Evolutionary conservation across 345 rosid species (phyloP).

Genomic region (Noccaea caerulescens): DNA sequence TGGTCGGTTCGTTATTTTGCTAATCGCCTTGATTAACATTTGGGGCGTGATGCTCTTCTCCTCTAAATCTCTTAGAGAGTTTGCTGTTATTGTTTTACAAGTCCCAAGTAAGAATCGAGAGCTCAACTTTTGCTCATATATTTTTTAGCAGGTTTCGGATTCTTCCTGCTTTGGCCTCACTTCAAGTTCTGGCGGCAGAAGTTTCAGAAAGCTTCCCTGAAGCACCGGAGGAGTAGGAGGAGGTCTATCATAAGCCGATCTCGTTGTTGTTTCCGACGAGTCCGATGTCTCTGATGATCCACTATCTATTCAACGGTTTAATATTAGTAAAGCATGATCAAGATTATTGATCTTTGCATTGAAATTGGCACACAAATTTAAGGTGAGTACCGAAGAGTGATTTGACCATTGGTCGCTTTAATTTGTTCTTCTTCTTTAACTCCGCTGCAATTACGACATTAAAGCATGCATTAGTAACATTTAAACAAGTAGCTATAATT

Average conservation of each 20-base stretch:
- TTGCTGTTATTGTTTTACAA: background rate
- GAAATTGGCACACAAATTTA: background rate
- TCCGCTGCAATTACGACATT: conserved; percentile 54
- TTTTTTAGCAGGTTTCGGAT: conserved; percentile 38
- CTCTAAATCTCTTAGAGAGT: too few relatives aligned
- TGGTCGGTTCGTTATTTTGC: conserved; percentile 20
- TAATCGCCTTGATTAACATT: background rate
- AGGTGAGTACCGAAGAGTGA: conserved; percentile 68
- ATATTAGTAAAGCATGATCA: conserved; percentile 7
- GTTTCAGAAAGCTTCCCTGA: conserved; percentile 71
- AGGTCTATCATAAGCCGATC: conserved; percentile 43
- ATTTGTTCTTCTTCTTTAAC: conserved; percentile 79
- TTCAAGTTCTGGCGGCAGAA: conserved; percentile 63
- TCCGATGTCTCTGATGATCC: conserved; percentile 50
- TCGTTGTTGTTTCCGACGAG: conserved; percentile 52
- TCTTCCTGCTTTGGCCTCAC: conserved; percentile 46
- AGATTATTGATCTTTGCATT: background rate
- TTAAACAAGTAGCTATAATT: background rate
- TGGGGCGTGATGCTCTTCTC: background rate
- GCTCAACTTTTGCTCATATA: too few relatives aligned
- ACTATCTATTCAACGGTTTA: conserved; percentile 19
- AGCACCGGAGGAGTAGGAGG: conserved; percentile 40
- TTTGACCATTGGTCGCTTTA: conserved; percentile 74
- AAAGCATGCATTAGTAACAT: conserved; percentile 11
- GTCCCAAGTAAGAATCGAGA: too few relatives aligned